phyloP scores from a whole-genome alignment of 768 basidiomycete genomes.

The Mycena crocata region DNA sequence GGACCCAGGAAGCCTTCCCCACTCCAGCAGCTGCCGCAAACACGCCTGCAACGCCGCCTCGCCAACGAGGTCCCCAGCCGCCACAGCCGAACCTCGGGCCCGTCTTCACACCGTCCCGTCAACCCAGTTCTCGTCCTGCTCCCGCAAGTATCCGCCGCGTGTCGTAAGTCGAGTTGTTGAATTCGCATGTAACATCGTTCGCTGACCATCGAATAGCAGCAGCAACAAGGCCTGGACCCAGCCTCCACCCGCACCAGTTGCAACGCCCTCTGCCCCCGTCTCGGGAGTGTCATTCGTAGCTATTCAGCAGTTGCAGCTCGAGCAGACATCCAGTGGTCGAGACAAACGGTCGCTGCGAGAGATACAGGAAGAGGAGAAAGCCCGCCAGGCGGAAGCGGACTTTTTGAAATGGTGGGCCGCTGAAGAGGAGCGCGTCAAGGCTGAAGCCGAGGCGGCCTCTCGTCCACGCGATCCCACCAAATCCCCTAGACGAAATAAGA shows the following conservation, averaged over 20 bases:
- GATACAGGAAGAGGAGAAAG: conserved; percentile 88
- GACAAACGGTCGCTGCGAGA: conserved; percentile 77
- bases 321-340: conserved; percentile 56
- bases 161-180: conserved; percentile 55
- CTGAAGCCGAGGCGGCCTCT: conserved; percentile 54
- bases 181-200: neutral
- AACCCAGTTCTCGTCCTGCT: conserved; percentile 45
- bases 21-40: conserved; percentile 30
- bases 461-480: conserved; percentile 24
- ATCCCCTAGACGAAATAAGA: conserved; percentile 25
- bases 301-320: conserved; percentile 85
- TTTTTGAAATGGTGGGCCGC: conserved; percentile 92
- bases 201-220: conserved; percentile 34
- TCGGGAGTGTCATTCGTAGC: conserved; percentile 75
- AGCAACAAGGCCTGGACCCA: conserved; percentile 75
- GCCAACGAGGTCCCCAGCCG: conserved; percentile 41
- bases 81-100: conserved; percentile 66
- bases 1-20: conserved; percentile 36
- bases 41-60: conserved; percentile 34
- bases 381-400: conserved; percentile 74
- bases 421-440: conserved; percentile 79
- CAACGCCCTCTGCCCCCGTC: conserved; percentile 44
- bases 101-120: conserved; percentile 70
- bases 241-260: conserved; percentile 62
- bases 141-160: conserved; percentile 52